These are phyloP conservation scores for Coleophoma crateriformis DNA, from an alignment of 2,329 filamentous ascomycete genomes.

Conservation along the genomic window DNA sequence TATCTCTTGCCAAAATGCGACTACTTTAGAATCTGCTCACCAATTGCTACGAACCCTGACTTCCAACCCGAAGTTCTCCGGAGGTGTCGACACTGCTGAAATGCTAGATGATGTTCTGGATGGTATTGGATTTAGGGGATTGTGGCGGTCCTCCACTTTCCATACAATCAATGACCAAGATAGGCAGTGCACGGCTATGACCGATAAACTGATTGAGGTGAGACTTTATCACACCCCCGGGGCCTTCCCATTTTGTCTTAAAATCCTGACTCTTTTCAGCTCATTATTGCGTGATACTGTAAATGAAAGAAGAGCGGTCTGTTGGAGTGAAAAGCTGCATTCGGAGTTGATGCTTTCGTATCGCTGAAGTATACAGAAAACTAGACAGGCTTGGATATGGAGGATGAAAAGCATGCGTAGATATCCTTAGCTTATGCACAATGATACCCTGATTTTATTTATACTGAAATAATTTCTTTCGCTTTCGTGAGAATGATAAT, in stretches of 20 bases:
- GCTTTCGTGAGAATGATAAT: neutral
- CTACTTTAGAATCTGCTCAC: conserved; percentile 56
- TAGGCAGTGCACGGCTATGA: conserved; percentile 23
- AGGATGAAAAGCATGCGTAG: neutral
- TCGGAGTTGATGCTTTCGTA: too few relatives aligned
- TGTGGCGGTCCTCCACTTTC: conserved; percentile 44
- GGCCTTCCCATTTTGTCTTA: too few relatives aligned
- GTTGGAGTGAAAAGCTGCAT: too few relatives aligned
- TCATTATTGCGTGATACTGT: conserved; percentile 8
- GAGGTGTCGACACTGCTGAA: conserved; percentile 40
- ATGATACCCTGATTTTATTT: conserved; percentile 13
- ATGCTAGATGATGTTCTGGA: conserved; percentile 48
- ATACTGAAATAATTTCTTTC: neutral
- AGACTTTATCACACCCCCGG: conserved; percentile 1
- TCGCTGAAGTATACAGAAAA: neutral
- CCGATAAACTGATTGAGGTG: conserved; percentile 25
- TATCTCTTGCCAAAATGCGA: conserved; percentile 52
- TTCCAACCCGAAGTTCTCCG: conserved; percentile 44
- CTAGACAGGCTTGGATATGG: neutral
- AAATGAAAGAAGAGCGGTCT: neutral
- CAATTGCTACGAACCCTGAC: conserved; percentile 53
- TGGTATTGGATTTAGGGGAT: conserved; percentile 56
- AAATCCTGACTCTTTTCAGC: conserved; percentile 2
- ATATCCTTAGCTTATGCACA: conserved; percentile 2
- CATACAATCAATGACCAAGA: conserved; percentile 23